Evolutionary conservation across 2,329 filamentous ascomycete species (phyloP).

Genomic region (Cytospora leucostoma): DNA sequence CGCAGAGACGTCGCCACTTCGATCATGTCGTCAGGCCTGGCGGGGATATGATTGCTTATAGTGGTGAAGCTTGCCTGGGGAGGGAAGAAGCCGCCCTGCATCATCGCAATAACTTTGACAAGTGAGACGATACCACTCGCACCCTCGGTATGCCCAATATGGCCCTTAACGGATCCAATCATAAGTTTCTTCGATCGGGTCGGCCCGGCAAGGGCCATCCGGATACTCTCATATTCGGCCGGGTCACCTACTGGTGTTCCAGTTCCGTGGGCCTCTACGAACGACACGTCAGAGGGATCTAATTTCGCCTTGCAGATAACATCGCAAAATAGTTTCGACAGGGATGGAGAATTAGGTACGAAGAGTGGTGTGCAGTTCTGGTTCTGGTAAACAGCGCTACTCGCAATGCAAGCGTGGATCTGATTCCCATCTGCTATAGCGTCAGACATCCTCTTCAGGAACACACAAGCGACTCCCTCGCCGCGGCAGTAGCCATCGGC

Average conservation of each 20-base stretch:
- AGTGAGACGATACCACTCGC: constrained; percentile 43
- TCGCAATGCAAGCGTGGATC: constrained; percentile 43
- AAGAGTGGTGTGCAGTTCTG: constrained; percentile 36
- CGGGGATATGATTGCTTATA: constrained; percentile 42
- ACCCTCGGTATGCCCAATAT: constrained; percentile 49
- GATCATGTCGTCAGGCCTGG: constrained; percentile 35
- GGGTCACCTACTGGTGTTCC: constrained; percentile 45
- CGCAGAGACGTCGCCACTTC: background rate
- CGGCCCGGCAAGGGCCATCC: constrained; percentile 32
- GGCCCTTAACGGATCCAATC: constrained; percentile 29
- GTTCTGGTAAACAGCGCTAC: constrained; percentile 44
- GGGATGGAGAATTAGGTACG: constrained; percentile 31
- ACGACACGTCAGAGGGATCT: constrained; percentile 31
- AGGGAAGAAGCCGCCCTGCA: constrained; percentile 45
- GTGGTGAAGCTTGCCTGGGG: constrained; percentile 49
- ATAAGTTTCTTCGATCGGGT: background rate
- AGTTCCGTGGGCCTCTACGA: constrained; percentile 46
- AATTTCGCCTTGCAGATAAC: constrained; percentile 34
- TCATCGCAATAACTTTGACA: constrained; percentile 49
- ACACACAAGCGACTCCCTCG: constrained; percentile 47
- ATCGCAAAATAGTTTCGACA: constrained; percentile 35
- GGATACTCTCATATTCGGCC: constrained; percentile 36
- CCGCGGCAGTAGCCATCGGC: constrained; percentile 54
- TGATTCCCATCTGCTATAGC: constrained; percentile 50
- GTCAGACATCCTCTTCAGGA: constrained; percentile 49